Conservation (phyloP, 371 early-diverging fungal genomes). For the Apophysomyces trapeziformis region DNA sequence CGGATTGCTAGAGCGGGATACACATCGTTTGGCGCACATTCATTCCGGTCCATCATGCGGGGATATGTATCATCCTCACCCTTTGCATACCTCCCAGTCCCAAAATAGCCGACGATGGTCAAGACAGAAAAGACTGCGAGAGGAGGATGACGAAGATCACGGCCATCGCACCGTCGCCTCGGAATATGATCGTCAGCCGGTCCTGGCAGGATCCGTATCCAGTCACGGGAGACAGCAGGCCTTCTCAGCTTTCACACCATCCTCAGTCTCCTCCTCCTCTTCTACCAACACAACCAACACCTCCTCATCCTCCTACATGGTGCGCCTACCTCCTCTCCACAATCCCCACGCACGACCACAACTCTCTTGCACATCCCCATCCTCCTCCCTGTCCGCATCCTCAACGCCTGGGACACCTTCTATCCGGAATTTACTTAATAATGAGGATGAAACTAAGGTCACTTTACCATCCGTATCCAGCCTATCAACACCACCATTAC, state of each 20-base stretch:
- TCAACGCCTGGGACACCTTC: slow-evolving; percentile 31
- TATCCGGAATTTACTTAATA: slow-evolving; percentile 38
- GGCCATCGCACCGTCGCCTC: slow-evolving; percentile 3
- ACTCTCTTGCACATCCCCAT: slow-evolving; percentile 19
- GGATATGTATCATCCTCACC: slow-evolving; percentile 25
- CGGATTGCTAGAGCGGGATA: slow-evolving; percentile 18
- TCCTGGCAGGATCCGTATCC: slow-evolving; percentile 12
- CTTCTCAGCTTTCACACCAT: slow-evolving; percentile 14
- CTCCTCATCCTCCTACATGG: slow-evolving; percentile 16
- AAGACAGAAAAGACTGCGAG: slow-evolving; percentile 3
- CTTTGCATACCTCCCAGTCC: slow-evolving; percentile 21
- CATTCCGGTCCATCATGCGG: slow-evolving; percentile 11
- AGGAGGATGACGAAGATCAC: slow-evolving; percentile 1
- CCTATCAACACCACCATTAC: slow-evolving; percentile 7
- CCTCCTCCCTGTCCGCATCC: slow-evolving; percentile 34
- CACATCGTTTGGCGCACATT: slow-evolving; percentile 13
- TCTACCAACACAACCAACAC: slow-evolving; percentile 11
- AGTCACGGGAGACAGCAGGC: slow-evolving; percentile 9
- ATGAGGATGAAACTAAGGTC: slow-evolving; percentile 16
- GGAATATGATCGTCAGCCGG: slow-evolving; percentile 11
- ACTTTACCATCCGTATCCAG: slow-evolving; percentile 4
- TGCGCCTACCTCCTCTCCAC: slow-evolving; percentile 9
- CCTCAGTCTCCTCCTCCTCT: slow-evolving; percentile 8
- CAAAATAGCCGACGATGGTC: slow-evolving; percentile 19
- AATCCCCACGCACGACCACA: not conserved